Base-by-base conservation (phyloP, 1,139 yeast species). In the Arxiozyma heterogenica region DNA sequence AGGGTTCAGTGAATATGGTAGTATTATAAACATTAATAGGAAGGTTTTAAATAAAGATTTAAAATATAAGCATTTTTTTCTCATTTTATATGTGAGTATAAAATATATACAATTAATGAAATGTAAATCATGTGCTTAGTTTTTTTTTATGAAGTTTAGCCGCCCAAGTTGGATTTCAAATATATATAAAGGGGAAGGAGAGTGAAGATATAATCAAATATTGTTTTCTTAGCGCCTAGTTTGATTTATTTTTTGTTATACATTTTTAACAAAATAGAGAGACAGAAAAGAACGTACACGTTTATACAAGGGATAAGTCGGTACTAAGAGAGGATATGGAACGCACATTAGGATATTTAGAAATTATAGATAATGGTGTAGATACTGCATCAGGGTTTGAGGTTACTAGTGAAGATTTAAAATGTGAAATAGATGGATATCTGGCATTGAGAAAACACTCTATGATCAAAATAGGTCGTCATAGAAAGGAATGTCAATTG, bases 381-480 rank as follows among this genome's bases (percentile, higher is more conserved):
- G 51, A 49, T n/a, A 15, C 38, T 38, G 11, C 11, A 6, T 4
- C 21, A 38, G 47, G 47, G 20, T 25, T 23, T 21, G 20, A 39
- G 43, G 34, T 18, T 20, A 5, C 18, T n/a, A 39, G 20, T 18
- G 22, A 30, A 11, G 46, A 23, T 15, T 44, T 44, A 8, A 27
- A n/a, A 17, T 25, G 47, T 44, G 47, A 34, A 17, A 44, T 44
- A 18, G 46, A 23, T 17, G 39, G 27, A 5, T 17, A 18, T 15
- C 30, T 55, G 7, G 51, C 54, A 18, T 53, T 64, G 7, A 50
- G 53, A 17, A 60, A 56, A 42, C 65, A 64, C 48, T 46, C 52
- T n/a, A 52, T 64, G 22, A 38, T 71, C 8, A 67, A 67, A 41
- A 58, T 73, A 30, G 78, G 78, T 0, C 64, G 78, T 23, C 63